These are phyloP conservation scores for Escovopsis sp. DNA, from an alignment of 2,329 filamentous ascomycete genomes.

Conservation along the genomic window DNA sequence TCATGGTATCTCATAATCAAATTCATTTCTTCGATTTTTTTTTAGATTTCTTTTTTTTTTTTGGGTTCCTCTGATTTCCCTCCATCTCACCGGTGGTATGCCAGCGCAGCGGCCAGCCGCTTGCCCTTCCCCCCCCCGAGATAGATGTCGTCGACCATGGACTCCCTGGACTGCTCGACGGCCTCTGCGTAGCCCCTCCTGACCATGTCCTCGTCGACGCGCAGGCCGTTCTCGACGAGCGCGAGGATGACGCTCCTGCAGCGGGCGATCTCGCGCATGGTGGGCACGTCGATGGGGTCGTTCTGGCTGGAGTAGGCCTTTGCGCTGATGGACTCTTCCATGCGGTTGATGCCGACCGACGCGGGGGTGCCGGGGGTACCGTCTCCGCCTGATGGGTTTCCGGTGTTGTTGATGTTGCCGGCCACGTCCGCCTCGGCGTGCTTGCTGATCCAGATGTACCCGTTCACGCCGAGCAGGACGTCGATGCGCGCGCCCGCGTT, in stretches of 20 bases:
- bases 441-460: conserved; percentile 90
- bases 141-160: conserved; percentile 43
- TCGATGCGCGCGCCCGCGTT: conserved; percentile 54
- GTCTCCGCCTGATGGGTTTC: no score
- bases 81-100: conserved; percentile 2
- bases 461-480: conserved; percentile 84
- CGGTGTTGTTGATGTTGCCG: no score
- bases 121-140: conserved; percentile 42
- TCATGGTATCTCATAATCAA: no score
- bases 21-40: no score
- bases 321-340: conserved; percentile 75
- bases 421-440: conserved; percentile 49
- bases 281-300: conserved; percentile 60
- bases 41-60: neutral
- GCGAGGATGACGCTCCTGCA: conserved; percentile 69
- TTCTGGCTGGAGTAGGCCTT: conserved; percentile 94
- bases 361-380: no score
- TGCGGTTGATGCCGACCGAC: conserved; percentile 54
- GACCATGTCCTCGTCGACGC: conserved; percentile 83
- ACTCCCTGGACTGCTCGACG: conserved; percentile 54
- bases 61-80: neutral
- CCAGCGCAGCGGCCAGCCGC: conserved; percentile 28
- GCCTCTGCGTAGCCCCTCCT: conserved; percentile 69
- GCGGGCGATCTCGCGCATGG: conserved; percentile 76
- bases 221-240: conserved; percentile 65